Percentiles rank a stretch among this genome's conserved stretches.
phyloP scores from a whole-genome alignment of 2,329 filamentous ascomycete species.

The Xylaria sp. region DNA sequence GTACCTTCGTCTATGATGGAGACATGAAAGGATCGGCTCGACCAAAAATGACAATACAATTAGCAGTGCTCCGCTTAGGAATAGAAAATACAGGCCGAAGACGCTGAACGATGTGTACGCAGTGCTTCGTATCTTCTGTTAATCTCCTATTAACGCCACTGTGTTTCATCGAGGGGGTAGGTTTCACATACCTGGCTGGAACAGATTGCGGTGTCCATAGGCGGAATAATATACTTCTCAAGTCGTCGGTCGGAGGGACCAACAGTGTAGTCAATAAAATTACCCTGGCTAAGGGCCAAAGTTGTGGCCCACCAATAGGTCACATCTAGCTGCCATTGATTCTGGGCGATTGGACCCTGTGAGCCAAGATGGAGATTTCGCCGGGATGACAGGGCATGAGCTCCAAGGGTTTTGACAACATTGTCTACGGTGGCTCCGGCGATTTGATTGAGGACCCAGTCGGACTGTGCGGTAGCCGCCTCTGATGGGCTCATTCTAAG shows the following conservation, averaged over 20 bases:
- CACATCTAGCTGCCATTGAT: conserved; percentile 1
- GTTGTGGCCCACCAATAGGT: neutral
- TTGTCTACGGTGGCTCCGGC: too few species aligned
- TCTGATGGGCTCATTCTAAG: neutral
- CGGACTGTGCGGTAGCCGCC: too few species aligned
- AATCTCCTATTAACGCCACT: neutral
- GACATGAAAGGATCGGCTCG: neutral
- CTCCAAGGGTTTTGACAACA: too few species aligned
- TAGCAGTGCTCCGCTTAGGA: neutral
- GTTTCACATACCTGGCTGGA: neutral
- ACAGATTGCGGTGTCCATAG: neutral
- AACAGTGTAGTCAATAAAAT: neutral
- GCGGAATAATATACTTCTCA: neutral
- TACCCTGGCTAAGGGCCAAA: neutral
- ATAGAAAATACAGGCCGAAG: conserved; percentile 25
- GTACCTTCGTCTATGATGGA: neutral
- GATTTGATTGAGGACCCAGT: too few species aligned
- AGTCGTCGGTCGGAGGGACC: neutral
- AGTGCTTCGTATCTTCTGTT: neutral
- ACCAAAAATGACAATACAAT: neutral
- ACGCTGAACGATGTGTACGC: conserved; percentile 34
- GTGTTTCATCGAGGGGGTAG: neutral
- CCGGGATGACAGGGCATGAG: too few species aligned
- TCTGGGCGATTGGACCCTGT: neutral
- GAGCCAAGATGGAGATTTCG: too few species aligned